These are phyloP conservation scores for Yamadazyma mexicana DNA, from an alignment of 1,139 yeast species.

Conservation along the genomic window DNA sequence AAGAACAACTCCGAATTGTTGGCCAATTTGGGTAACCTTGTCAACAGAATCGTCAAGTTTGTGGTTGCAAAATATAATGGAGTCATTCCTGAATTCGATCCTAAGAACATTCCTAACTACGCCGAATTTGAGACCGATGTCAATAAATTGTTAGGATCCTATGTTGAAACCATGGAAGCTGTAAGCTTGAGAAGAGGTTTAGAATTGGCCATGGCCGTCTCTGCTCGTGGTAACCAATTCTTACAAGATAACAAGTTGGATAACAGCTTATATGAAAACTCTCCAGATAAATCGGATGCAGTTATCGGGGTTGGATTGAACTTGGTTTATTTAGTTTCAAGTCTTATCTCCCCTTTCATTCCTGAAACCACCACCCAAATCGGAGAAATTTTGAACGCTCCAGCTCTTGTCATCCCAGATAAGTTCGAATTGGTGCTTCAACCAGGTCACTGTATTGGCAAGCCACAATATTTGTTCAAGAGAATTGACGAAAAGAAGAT, in stretches of 20 bases:
- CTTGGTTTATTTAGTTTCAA: conserved; percentile 77
- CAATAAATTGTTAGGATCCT: conserved; percentile 57
- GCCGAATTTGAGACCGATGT: conserved; percentile 55
- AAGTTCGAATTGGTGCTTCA: conserved; percentile 65
- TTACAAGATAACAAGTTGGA: conserved; percentile 95
- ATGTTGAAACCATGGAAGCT: conserved; percentile 72
- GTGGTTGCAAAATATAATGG: conserved; percentile 90
- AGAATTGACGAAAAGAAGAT: conserved; percentile 90
- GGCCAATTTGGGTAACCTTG: conserved; percentile 96
- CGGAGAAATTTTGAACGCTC: conserved; percentile 78
- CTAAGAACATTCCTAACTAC: conserved; percentile 49
- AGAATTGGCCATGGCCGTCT: conserved; percentile 86
- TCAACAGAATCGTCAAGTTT: conserved; percentile 88
- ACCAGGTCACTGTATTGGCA: conserved; percentile 85
- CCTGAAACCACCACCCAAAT: conserved; percentile 79
- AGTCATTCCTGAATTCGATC: conserved; percentile 69
- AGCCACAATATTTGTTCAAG: conserved; percentile 86
- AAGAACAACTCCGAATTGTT: conserved; percentile 90
- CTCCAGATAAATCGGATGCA: conserved; percentile 84
- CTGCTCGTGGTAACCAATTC: conserved; percentile 92
- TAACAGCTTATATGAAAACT: conserved; percentile 73
- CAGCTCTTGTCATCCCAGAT: conserved; percentile 75
- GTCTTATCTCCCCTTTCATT: conserved; percentile 83
- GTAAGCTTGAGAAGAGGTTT: conserved; percentile 85
- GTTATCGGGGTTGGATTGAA: conserved; percentile 91